These are phyloP conservation scores for Coccomyxa sp. DNA, from an alignment of 139 green algal species.

Conservation along the genomic window DNA sequence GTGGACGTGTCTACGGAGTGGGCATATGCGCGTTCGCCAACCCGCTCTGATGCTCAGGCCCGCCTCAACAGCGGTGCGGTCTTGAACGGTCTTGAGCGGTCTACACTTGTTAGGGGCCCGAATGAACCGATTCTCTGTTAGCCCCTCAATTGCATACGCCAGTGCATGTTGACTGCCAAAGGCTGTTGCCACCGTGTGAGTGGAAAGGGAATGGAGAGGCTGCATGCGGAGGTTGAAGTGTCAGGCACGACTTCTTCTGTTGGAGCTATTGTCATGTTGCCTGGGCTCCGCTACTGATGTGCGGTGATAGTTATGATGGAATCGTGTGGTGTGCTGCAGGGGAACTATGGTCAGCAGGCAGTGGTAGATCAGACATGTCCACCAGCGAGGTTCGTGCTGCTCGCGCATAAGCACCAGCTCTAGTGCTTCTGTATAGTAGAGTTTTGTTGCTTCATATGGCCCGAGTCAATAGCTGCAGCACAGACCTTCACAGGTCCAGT, in stretches of 20 bases:
- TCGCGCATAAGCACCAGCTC: too few relatives aligned
- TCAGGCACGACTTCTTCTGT: neutral
- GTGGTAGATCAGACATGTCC: neutral
- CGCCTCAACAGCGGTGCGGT: neutral
- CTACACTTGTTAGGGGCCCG: neutral
- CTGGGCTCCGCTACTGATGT: too few relatives aligned
- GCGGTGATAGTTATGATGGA: neutral
- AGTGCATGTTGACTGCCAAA: neutral
- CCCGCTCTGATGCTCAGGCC: neutral
- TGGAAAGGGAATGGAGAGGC: neutral
- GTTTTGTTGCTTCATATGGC: too few relatives aligned
- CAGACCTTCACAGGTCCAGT: too few relatives aligned
- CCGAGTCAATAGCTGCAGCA: too few relatives aligned
- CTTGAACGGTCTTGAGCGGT: neutral
- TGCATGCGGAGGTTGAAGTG: neutral
- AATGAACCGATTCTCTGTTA: neutral
- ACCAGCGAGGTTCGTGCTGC: neutral
- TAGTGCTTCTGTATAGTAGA: too few relatives aligned
- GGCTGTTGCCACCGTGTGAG: neutral
- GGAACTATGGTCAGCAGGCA: neutral
- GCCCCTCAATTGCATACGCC: neutral
- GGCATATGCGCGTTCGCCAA: neutral
- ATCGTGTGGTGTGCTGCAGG: neutral
- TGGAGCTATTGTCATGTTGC: too few relatives aligned
- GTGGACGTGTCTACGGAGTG: conserved; percentile 17